Base-by-base conservation (phyloP, 2,329 filamentous ascomycete species). In the Huntiella decipiens region DNA sequence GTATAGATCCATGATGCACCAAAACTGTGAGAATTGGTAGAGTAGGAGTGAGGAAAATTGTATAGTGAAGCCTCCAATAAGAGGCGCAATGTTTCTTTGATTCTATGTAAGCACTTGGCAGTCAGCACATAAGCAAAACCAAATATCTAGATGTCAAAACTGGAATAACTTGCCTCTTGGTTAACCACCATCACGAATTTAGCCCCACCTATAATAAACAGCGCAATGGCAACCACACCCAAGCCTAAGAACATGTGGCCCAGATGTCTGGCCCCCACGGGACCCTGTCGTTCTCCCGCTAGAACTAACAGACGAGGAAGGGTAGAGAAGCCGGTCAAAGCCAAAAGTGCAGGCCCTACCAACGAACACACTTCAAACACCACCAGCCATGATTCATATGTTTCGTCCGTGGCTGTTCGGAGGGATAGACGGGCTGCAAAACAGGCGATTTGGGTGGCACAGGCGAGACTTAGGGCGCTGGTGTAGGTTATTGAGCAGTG, bases 351-450 rank as follows among this genome's bases (percentile, higher is more conserved):
- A 12, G 68, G 65, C 1, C 67, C 69, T 33, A 68, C 54, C 15
- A 65, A 56, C 1, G 66, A 68, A 13, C 68, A 68, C 10, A 68
- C 51, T 31, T 71, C 54, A 47, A 60, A 68, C 4, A 72, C 51
- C 8, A 61, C 55, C 50, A 70, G 68, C 48, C 57, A 61, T 3
- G 55, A 54, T 41, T 58, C 56, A 48, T 55, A 61, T 35, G 57
- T 55, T 6, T 54, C 53, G 22, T 15, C 28, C 3, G 19, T 28
- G 22, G 58, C 52, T 5, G 52, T 55, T 37, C 59, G 58, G 10
- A 70, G 59, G 28, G 70, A 53, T 5, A 71, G 46, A 34, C 65
- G 62, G 3, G 66, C 67, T 11, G 63, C 55, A 50, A 70, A 71
- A 11, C 67, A 66, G 38, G 68, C 34, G 5, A 65, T 55, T 49